phyloP scores from a whole-genome alignment of 306 rosid species.

The Aeschynomene evenia region DNA sequence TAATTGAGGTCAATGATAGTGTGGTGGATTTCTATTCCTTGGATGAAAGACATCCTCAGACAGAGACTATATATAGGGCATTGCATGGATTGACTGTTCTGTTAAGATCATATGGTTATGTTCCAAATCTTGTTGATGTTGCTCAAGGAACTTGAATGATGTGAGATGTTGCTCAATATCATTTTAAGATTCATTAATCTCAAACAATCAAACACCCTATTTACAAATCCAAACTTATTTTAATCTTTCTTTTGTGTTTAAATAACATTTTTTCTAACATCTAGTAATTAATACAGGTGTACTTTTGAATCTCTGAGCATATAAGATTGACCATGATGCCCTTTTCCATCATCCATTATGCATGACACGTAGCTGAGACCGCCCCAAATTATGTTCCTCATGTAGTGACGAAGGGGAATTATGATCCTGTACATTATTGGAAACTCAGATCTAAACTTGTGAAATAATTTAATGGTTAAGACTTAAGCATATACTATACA shows the following conservation, averaged over 20 bases:
- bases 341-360: conserved; percentile 39
- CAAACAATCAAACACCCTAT: too few species aligned
- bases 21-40: conserved; percentile 49
- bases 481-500: too few species aligned
- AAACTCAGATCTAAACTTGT: neutral
- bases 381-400: conserved; percentile 41
- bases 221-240: too few species aligned
- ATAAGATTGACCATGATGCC: neutral
- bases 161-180: too few species aligned
- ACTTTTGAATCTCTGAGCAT: too few species aligned
- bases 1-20: conserved; percentile 43
- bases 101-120: conserved; percentile 41
- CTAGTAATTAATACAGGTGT: too few species aligned
- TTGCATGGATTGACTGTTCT: conserved; percentile 41
- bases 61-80: conserved; percentile 36
- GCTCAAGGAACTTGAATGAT: conserved; percentile 32
- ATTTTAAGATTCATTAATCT: too few species aligned
- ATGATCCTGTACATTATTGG: conserved; percentile 27
- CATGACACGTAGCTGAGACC: conserved; percentile 48
- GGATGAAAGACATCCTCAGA: conserved; percentile 51
- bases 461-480: neutral
- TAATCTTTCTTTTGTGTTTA: too few species aligned
- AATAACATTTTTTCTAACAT: too few species aligned
- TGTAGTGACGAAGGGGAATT: conserved; percentile 21
- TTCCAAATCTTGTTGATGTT: conserved; percentile 40